Percentiles rank a stretch among this genome's conserved stretches.
phyloP scores from a whole-genome alignment of 768 basidiomycete genomes.

The Lactarius sp. region DNA sequence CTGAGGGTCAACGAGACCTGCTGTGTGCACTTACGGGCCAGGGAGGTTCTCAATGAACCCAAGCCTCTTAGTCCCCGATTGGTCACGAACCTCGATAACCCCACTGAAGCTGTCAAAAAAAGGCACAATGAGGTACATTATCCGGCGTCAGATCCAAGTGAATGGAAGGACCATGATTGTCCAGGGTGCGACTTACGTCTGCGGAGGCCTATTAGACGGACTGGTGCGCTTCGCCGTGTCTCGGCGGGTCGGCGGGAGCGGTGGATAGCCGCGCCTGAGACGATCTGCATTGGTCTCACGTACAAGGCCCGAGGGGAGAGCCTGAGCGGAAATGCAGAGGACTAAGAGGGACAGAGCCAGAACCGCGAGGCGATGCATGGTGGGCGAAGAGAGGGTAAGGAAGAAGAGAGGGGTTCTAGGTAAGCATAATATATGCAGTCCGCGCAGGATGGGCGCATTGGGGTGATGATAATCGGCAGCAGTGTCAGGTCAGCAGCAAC shows the following conservation, averaged over 20 bases:
- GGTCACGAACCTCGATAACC: constrained; percentile 1
- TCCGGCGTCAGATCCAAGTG: background rate
- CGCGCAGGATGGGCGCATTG: too few species aligned
- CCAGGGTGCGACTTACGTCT: background rate
- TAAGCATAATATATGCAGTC: too few species aligned
- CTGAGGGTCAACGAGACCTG: background rate
- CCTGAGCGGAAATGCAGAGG: constrained; percentile 1
- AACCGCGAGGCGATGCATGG: background rate
- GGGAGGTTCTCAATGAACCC: background rate
- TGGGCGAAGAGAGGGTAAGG: background rate
- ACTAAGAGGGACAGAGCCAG: background rate
- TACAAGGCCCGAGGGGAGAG: background rate
- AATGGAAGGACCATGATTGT: background rate
- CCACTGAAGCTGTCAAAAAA: background rate
- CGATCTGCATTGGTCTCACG: constrained; percentile 14
- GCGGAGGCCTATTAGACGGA: background rate
- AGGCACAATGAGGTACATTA: too few species aligned
- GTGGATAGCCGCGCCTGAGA: constrained; percentile 9
- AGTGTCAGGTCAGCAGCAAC: too few species aligned
- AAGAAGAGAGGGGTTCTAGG: background rate
- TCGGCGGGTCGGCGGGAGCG: background rate
- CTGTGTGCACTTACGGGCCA: background rate
- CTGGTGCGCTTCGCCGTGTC: background rate
- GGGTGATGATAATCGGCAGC: too few species aligned
- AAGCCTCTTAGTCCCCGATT: background rate